Percentiles rank a stretch among this genome's conserved stretches.
These are phyloP conservation scores for Plantago elongata DNA, from an alignment of 257 asterid species.

Conservation along the genomic window DNA sequence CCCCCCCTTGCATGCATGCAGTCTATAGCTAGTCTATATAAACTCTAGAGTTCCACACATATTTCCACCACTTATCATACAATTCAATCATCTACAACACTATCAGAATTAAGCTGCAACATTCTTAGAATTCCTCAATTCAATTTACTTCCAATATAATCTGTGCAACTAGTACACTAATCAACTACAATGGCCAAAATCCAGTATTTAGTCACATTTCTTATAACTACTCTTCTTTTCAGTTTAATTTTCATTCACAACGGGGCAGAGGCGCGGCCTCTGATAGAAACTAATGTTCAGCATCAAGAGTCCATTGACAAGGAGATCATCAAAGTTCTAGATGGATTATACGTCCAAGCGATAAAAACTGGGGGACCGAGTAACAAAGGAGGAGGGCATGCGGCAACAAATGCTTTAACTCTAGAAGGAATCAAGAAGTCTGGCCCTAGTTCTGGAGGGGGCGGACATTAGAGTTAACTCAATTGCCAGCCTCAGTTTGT, in stretches of 20 bases:
- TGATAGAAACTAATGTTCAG: background rate
- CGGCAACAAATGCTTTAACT: slow-evolving; percentile 15
- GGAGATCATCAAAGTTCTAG: slow-evolving; percentile 23
- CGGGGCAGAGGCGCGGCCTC: slow-evolving; percentile 20
- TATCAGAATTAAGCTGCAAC: too few species aligned
- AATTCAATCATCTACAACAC: too few species aligned
- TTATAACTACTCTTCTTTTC: slow-evolving; percentile 15
- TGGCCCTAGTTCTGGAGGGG: slow-evolving; percentile 42
- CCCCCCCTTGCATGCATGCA: too few species aligned
- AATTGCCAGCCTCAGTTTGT: too few species aligned
- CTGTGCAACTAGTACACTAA: background rate
- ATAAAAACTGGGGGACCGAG: slow-evolving; percentile 32
- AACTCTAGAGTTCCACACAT: too few species aligned
- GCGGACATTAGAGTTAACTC: slow-evolving; percentile 16
- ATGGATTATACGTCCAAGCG: slow-evolving; percentile 21
- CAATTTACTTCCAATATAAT: too few species aligned
- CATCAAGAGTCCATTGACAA: slow-evolving; percentile 9
- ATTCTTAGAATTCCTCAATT: too few species aligned
- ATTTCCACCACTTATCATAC: too few species aligned
- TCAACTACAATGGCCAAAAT: slow-evolving; percentile 19
- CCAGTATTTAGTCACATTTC: slow-evolving; percentile 8
- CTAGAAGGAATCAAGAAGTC: slow-evolving; percentile 35
- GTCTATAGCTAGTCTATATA: too few species aligned
- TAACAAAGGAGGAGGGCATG: slow-evolving; percentile 27
- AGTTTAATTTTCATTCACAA: background rate